Evolutionary conservation across 208 protist species (phyloP), one percentile per base, ranked within the genome.

Genomic region (Herpetomonas tarakana): DNA sequence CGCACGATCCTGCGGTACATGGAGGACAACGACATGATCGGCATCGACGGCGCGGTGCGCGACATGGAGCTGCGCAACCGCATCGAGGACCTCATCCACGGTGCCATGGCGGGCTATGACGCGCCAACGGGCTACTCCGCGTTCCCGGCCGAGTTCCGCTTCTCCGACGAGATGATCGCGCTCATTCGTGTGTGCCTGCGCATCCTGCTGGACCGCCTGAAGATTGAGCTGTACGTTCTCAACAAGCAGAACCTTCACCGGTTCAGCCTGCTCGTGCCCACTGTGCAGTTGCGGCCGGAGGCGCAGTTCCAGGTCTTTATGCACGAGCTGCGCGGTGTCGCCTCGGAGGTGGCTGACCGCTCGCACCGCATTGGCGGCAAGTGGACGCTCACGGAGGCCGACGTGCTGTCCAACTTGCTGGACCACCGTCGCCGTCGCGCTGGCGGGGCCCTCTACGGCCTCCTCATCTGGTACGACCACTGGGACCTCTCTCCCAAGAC

Each of bases 381-480:
- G 55, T 91, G 84, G 80, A 39, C 60, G n/a, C 49, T 91, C 21
- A 66, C 68, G 30, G 81, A 83, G 58, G 54, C 63, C 9, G 84
- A 91, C 59, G 67, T 91, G 12, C 62, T 85, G 38, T 74, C 77
- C 3, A 58, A 71, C 50, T 73, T 91, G 39, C 62, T 86, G 12
- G 78, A 83, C 47, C 80, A 88, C 70, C 69, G 76, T 55, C 84
- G 84, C 26, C 77, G 81, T 3, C 80, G 74, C 49, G 75, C 78
- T 7, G 67, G 77, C 21, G 70, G 79, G 35, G 77, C 84, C 21
- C 63, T 91, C 14, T 67, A 72, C 52, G 81, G 84, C 9, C 52
- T 91, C n/a, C 77, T 91, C 12, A 78, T 91, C 56, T 91, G 84
- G 84, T 91, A 91, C 59, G 84, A 91, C 52, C 79, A 87, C 73